Percentiles rank a stretch among this genome's conserved stretches.
Evolutionary conservation across 768 basidiomycete genomes (phyloP).

Genomic region (Phylloporus arenicola): DNA sequence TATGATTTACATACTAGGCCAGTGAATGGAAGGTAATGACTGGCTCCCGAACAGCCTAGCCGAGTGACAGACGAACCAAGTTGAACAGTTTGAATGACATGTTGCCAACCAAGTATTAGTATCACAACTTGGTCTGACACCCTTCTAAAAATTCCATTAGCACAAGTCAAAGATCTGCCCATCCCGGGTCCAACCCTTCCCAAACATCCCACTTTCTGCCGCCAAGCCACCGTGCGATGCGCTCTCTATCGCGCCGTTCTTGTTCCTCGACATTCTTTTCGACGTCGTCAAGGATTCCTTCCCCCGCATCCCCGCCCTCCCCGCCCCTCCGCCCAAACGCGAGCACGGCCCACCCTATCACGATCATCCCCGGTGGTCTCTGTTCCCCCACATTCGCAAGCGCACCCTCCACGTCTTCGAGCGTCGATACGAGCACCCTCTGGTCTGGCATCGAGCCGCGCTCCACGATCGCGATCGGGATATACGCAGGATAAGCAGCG

Average conservation of each 20-base stretch:
- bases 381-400: conserved; percentile 77
- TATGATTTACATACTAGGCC: not conserved
- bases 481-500: conserved; percentile 60
- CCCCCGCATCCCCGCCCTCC: conserved; percentile 51
- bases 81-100: no score
- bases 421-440: conserved; percentile 71
- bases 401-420: conserved; percentile 64
- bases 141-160: no score
- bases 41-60: not conserved
- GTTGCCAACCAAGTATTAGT: no score
- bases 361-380: conserved; percentile 92
- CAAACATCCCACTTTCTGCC: conserved; percentile 52
- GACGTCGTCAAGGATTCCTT: conserved; percentile 62
- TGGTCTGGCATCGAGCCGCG: conserved; percentile 94
- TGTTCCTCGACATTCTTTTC: conserved; percentile 24
- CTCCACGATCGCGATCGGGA: conserved; percentile 91
- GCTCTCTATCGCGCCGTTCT: conserved; percentile 29
- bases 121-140: no score
- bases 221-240: conserved; percentile 58
- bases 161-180: conserved; percentile 25
- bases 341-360: conserved; percentile 88
- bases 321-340: conserved; percentile 40
- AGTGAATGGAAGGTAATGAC: not conserved
- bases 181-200: conserved; percentile 55
- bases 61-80: no score